Conservation (phyloP, 2,329 filamentous ascomycete genomes). For the Penicillium sp. region DNA sequence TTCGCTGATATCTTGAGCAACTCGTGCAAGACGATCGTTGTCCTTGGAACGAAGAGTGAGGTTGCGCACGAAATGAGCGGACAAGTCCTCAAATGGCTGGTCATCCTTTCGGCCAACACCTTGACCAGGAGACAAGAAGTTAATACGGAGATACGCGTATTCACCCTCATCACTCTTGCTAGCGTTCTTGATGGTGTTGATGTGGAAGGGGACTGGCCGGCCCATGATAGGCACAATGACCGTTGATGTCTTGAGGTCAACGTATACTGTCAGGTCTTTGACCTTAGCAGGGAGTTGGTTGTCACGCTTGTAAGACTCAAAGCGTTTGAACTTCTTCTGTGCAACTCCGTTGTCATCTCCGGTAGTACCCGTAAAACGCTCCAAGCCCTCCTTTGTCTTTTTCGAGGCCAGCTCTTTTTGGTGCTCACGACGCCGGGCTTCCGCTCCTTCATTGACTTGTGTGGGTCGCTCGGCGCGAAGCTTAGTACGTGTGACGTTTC, state of each 20-base stretch:
- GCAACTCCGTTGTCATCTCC: conserved; percentile 85
- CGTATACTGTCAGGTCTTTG: conserved; percentile 83
- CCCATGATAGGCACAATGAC: conserved; percentile 97
- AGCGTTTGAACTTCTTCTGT: conserved; percentile 98
- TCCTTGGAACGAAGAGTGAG: conserved; percentile 93
- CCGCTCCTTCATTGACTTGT: conserved; percentile 85
- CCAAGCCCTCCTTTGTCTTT: conserved; percentile 87
- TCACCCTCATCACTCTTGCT: conserved; percentile 97
- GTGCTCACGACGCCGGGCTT: conserved; percentile 83
- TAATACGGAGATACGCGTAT: conserved; percentile 91
- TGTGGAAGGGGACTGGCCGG: conserved; percentile 95
- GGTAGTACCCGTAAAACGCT: conserved; percentile 81
- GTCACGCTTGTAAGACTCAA: conserved; percentile 98
- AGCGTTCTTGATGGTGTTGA: conserved; percentile 97
- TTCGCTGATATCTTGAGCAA: conserved; percentile 90
- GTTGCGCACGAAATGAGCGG: conserved; percentile 92
- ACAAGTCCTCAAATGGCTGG: conserved; percentile 94
- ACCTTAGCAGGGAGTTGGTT: conserved; percentile 85
- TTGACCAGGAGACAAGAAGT: conserved; percentile 95
- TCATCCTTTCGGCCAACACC: conserved; percentile 97
- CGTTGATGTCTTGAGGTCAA: conserved; percentile 86
- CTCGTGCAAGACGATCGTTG: conserved; percentile 83
- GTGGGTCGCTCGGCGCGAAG: conserved; percentile 87
- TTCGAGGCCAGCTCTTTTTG: conserved; percentile 85
- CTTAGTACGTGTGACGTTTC: conserved; percentile 93